Evolutionary conservation across 169 alveolate genomes (phyloP).

Genomic region (Babesia ovis): DNA sequence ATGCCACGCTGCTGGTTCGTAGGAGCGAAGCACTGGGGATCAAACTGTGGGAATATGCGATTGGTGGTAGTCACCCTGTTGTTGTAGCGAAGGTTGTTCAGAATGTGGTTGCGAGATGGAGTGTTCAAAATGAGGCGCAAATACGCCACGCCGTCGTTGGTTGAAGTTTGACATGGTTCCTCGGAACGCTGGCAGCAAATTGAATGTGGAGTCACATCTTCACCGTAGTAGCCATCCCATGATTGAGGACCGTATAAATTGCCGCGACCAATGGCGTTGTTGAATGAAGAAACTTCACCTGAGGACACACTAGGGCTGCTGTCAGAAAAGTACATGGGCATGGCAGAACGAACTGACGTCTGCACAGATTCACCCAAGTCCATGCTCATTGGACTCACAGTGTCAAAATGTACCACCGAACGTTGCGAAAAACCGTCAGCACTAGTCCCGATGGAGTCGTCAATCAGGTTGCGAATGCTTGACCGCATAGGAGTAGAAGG

Average conservation of each 20-base stretch:
- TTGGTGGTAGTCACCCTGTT: not conserved
- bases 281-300: not conserved
- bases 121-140: slow-evolving; percentile 29
- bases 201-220: slow-evolving; percentile 9
- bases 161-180: not conserved
- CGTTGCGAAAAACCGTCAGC: slow-evolving; percentile 4
- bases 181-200: not conserved
- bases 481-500: slow-evolving; percentile 5
- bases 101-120: slow-evolving; percentile 18
- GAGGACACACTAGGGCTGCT: not conserved
- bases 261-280: not conserved
- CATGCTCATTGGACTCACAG: not conserved
- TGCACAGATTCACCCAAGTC: not conserved
- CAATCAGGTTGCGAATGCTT: not conserved
- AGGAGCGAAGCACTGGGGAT: not conserved
- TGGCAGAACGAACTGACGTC: not conserved
- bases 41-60: slow-evolving; percentile 25
- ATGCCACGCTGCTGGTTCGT: not conserved
- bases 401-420: not conserved
- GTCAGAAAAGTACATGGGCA: slow-evolving; percentile 6
- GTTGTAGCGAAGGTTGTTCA: slow-evolving; percentile 29
- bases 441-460: slow-evolving; percentile 13
- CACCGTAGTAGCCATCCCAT: slow-evolving; percentile 2
- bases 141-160: slow-evolving; percentile 25
- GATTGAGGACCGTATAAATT: not conserved